Conservation (phyloP, 768 basidiomycete species). For the Sporobolomyces phaffii region DNA sequence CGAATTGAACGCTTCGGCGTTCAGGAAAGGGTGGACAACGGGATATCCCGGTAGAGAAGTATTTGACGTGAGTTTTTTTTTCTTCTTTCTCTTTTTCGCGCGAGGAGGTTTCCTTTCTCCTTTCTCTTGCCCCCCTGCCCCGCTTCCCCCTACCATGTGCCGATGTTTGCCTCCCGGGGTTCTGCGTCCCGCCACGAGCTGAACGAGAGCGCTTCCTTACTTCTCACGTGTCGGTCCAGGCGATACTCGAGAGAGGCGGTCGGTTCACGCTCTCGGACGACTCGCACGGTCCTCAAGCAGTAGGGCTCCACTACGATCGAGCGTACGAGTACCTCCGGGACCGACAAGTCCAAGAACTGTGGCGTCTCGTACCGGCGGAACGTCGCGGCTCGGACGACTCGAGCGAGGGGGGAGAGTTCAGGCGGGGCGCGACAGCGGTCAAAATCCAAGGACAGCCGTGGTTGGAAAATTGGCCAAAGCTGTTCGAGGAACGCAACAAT, state of each 20-base stretch:
- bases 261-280: constrained; percentile 86
- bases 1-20: constrained; percentile 85
- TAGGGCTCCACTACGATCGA: constrained; percentile 75
- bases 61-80: constrained; percentile 62
- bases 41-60: constrained; percentile 79
- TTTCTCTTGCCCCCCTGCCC: too few species aligned
- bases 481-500: background rate
- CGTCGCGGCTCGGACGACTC: background rate
- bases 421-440: background rate
- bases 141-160: too few species aligned
- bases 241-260: constrained; percentile 64
- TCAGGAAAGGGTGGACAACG: constrained; percentile 80
- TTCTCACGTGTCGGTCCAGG: too few species aligned
- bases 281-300: constrained; percentile 81
- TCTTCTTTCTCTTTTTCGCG: too few species aligned
- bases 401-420: background rate
- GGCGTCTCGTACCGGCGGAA: constrained; percentile 44
- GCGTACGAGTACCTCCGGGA: constrained; percentile 61
- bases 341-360: constrained; percentile 55
- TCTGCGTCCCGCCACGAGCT: too few species aligned
- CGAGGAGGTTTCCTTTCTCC: too few species aligned
- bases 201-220: too few species aligned
- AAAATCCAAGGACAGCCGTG: background rate
- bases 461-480: background rate
- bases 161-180: too few species aligned